Percentiles rank a stretch among this genome's conserved stretches.
phyloP scores from a whole-genome alignment of 495 filamentous ascomycete genomes.

The Daldinia grandis region DNA sequence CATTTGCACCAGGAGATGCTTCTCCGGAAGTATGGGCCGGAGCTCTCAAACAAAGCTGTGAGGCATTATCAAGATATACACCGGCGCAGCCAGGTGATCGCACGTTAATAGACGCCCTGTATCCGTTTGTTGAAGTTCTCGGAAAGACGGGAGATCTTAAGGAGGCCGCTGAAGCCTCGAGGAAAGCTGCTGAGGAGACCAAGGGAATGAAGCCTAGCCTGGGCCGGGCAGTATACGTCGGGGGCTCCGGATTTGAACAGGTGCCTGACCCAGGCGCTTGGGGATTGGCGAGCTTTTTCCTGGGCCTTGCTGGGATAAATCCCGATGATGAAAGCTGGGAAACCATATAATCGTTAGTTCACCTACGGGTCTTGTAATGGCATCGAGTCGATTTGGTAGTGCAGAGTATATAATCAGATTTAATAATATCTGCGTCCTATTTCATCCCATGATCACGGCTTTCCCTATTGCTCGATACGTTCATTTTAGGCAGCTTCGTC shows the following conservation, averaged over 20 bases:
- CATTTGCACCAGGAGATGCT: conserved; percentile 56
- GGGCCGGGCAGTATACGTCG: conserved; percentile 90
- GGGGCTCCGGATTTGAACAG: conserved; percentile 78
- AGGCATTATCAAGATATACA: conserved; percentile 81
- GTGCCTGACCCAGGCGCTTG: conserved; percentile 93
- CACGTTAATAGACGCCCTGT: conserved; percentile 88
- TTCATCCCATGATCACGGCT: conserved; percentile 13
- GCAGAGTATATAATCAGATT: conserved; percentile 30
- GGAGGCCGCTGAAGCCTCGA: conserved; percentile 77
- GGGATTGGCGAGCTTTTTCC: conserved; percentile 82
- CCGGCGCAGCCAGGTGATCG: conserved; percentile 89
- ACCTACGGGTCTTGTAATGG: conserved; percentile 16
- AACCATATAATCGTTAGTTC: conserved; percentile 34
- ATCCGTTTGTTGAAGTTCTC: conserved; percentile 83
- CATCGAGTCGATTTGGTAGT: neutral
- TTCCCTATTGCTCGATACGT: conserved; percentile 18
- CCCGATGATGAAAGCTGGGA: conserved; percentile 44
- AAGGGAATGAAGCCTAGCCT: conserved; percentile 91
- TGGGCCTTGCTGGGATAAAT: conserved; percentile 69
- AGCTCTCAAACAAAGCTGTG: conserved; percentile 74
- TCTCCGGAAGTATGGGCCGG: conserved; percentile 73
- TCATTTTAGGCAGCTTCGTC: conserved; percentile 7
- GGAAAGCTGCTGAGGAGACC: conserved; percentile 79
- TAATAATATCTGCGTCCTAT: conserved; percentile 27
- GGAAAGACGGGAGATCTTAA: conserved; percentile 67